Percentiles rank a stretch among this genome's conserved stretches.
Evolutionary conservation across 2,329 filamentous ascomycete species (phyloP).

Genomic region (Chalara sp.): DNA sequence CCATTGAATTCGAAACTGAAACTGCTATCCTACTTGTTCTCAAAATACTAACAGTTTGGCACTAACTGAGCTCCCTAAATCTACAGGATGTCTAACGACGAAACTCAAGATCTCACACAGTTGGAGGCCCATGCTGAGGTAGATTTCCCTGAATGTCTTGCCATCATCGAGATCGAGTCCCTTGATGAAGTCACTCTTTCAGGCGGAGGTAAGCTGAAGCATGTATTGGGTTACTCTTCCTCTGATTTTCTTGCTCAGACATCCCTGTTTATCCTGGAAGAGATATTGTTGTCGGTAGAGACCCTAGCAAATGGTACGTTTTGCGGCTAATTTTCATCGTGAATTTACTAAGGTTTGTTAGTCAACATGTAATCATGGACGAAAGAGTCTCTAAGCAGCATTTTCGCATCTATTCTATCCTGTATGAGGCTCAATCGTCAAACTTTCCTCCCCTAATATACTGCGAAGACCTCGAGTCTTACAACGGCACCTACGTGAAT

Average conservation of each 20-base stretch:
- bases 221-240: not conserved
- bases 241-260: conserved; percentile 5
- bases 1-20: too few relatives aligned
- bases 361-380: conserved; percentile 35
- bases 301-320: conserved; percentile 22
- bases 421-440: conserved; percentile 29
- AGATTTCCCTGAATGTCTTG: conserved; percentile 1
- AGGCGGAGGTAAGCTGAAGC: not conserved
- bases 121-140: not conserved
- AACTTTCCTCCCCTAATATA: conserved; percentile 37
- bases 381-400: conserved; percentile 43
- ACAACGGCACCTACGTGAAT: conserved; percentile 48
- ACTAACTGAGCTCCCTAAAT: too few relatives aligned
- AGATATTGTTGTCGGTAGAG: conserved; percentile 25
- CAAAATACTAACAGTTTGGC: too few relatives aligned
- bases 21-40: too few relatives aligned
- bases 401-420: conserved; percentile 47
- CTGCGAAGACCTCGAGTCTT: conserved; percentile 48
- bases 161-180: conserved; percentile 3
- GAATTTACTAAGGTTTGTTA: conserved; percentile 12
- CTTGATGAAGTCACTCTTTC: not conserved
- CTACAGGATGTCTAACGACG: not conserved
- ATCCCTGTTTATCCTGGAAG: conserved; percentile 10
- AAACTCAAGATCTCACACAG: not conserved
- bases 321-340: not conserved